These are phyloP conservation scores for Mariannaea sp. DNA, from an alignment of 2,329 filamentous ascomycete species.

Conservation along the genomic window DNA sequence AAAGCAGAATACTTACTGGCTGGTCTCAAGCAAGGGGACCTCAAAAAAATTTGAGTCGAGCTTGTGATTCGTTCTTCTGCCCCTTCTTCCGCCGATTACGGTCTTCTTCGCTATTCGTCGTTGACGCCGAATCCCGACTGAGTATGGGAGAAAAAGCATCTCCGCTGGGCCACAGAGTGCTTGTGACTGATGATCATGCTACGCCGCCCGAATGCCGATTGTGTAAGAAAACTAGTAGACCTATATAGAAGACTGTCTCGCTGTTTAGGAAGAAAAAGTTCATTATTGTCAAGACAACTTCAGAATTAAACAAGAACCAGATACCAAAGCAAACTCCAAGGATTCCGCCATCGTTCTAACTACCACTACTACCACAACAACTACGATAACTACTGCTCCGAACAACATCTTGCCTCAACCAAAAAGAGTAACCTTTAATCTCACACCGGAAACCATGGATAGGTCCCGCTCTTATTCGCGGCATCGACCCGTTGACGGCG, in stretches of 20 bases:
- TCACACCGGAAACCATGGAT: slow-evolving; percentile 3
- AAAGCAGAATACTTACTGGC: too few relatives aligned
- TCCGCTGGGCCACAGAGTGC: background rate
- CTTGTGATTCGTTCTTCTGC: slow-evolving; percentile 22
- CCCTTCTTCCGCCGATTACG: background rate
- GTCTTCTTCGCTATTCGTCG: background rate
- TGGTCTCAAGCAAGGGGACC: too few relatives aligned
- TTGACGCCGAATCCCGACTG: slow-evolving; percentile 19
- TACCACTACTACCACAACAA: background rate
- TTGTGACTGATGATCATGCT: background rate
- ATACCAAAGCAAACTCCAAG: too few relatives aligned
- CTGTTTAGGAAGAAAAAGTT: too few relatives aligned
- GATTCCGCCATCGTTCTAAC: slow-evolving; percentile 4
- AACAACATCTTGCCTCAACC: background rate
- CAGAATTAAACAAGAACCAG: too few relatives aligned
- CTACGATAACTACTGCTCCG: too few relatives aligned
- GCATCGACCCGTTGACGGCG: slow-evolving; percentile 23
- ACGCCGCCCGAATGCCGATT: background rate
- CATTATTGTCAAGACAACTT: too few relatives aligned
- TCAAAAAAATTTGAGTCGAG: too few relatives aligned
- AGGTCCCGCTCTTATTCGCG: slow-evolving; percentile 29
- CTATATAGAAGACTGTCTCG: too few relatives aligned
- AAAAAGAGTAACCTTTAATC: slow-evolving; percentile 8
- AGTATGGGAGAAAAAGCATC: background rate
- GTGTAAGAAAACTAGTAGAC: too few relatives aligned